Conservation (phyloP, 1,284 basidiomycete species). For the Ceratobasidium sp. region DNA sequence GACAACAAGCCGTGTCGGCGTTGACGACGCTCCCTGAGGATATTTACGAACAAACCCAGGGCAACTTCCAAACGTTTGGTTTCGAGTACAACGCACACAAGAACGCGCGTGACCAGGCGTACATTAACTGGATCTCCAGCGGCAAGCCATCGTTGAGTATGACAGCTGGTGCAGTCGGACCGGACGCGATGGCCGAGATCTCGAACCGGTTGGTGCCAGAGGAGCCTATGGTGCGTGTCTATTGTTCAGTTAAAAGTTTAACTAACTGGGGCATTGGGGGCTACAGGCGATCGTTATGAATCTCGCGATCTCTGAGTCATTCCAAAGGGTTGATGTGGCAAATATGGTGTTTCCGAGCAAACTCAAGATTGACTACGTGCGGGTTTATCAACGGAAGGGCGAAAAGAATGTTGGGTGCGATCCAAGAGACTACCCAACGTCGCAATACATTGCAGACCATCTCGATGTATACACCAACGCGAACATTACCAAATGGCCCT, state of each 20-base stretch:
- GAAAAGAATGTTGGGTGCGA: slow-evolving; percentile 62
- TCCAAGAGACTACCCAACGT: slow-evolving; percentile 61
- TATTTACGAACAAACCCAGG: slow-evolving; percentile 22
- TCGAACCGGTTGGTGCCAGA: slow-evolving; percentile 55
- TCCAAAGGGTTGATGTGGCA: slow-evolving; percentile 58
- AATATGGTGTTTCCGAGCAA: slow-evolving; percentile 58
- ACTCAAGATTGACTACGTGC: slow-evolving; percentile 65
- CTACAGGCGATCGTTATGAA: slow-evolving; percentile 52
- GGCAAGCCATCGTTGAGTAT: slow-evolving; percentile 55
- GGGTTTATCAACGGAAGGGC: slow-evolving; percentile 61
- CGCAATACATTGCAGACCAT: slow-evolving; percentile 56
- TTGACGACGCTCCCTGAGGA: slow-evolving; percentile 31
- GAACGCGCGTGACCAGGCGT: slow-evolving; percentile 45
- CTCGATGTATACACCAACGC: slow-evolving; percentile 44
- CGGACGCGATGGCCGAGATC: slow-evolving; percentile 52
- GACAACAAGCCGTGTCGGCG: slow-evolving; percentile 32
- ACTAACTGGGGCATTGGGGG: not conserved
- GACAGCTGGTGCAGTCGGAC: slow-evolving; percentile 53
- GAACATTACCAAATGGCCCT: slow-evolving; percentile 43
- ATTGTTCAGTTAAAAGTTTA: not conserved
- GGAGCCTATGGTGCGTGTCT: slow-evolving; percentile 49
- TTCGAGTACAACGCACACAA: slow-evolving; percentile 22
- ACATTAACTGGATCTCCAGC: slow-evolving; percentile 60
- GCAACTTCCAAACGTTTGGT: slow-evolving; percentile 46
- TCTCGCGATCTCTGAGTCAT: slow-evolving; percentile 57